Conservation (phyloP, 306 rosid species). For the Potentilla sterilis region DNA sequence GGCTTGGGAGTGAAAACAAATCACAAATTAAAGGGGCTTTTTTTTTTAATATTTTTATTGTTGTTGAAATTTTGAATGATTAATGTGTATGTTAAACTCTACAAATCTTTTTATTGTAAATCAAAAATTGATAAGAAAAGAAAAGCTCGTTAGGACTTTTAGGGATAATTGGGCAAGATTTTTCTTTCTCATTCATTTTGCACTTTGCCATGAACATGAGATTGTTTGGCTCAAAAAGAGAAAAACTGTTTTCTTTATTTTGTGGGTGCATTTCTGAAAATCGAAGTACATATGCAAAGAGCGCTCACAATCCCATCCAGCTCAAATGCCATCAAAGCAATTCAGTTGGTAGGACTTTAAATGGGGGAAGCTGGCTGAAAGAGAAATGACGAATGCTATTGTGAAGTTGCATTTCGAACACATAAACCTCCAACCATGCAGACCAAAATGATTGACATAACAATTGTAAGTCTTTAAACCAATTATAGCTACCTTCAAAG, state of each 20-base stretch:
- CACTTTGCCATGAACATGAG: background rate
- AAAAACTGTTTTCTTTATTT: background rate
- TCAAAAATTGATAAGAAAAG: background rate
- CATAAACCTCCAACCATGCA: slow-evolving; percentile 11
- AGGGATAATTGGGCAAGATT: background rate
- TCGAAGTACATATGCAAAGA: background rate
- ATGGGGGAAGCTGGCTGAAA: slow-evolving; percentile 16
- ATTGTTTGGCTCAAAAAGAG: background rate
- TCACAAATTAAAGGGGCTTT: no score
- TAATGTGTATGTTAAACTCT: background rate
- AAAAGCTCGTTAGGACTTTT: background rate
- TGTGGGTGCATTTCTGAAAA: background rate
- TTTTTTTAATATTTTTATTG: no score
- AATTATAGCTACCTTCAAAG: background rate
- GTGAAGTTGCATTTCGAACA: background rate
- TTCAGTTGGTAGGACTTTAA: background rate
- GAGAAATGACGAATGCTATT: background rate
- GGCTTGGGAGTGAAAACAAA: no score
- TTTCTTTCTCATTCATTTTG: background rate
- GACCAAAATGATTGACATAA: background rate
- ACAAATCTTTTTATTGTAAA: background rate
- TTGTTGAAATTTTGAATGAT: background rate
- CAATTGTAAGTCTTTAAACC: background rate
- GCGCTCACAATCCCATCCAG: slow-evolving; percentile 17
- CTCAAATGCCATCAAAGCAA: slow-evolving; percentile 12